Conservation (phyloP, 495 filamentous ascomycete species). For the Penicillium atrosanguineum region DNA sequence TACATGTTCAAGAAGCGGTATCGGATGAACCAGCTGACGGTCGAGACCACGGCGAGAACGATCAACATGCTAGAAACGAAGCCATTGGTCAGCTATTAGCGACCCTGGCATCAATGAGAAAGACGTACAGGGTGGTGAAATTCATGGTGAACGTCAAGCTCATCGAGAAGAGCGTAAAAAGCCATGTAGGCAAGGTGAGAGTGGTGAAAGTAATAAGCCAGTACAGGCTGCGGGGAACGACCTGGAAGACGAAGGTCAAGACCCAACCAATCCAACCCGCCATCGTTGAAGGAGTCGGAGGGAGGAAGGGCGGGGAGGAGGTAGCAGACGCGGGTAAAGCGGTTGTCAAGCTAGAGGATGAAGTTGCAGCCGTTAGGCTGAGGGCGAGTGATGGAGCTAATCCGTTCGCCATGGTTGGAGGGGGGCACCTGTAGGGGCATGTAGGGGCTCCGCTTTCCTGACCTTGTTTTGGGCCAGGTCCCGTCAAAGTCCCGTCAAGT, state of each 20-base stretch:
- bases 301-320: conserved; percentile 28
- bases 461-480: conserved; percentile 5
- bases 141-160: conserved; percentile 97
- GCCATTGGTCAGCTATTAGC: conserved; percentile 3
- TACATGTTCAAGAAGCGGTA: conserved; percentile 97
- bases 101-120: background rate
- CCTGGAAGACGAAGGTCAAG: conserved; percentile 42
- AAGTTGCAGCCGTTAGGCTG: conserved; percentile 19
- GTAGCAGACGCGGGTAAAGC: conserved; percentile 20
- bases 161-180: conserved; percentile 94
- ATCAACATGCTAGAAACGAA: conserved; percentile 66
- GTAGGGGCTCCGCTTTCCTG: conserved; percentile 14
- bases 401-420: conserved; percentile 13
- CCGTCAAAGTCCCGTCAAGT: conserved; percentile 1
- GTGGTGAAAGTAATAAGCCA: conserved; percentile 82
- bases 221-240: conserved; percentile 73
- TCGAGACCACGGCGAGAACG: conserved; percentile 69
- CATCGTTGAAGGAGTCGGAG: conserved; percentile 40
- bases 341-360: conserved; percentile 15
- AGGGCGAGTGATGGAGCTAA: conserved; percentile 25
- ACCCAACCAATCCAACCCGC: conserved; percentile 45
- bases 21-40: conserved; percentile 85
- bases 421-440: background rate
- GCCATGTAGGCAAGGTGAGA: conserved; percentile 82
- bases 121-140: conserved; percentile 81